Evolutionary conservation across 768 basidiomycete genomes (phyloP), one percentile per base, ranked within the genome.

Genomic region (Tephrocybe sp.): DNA sequence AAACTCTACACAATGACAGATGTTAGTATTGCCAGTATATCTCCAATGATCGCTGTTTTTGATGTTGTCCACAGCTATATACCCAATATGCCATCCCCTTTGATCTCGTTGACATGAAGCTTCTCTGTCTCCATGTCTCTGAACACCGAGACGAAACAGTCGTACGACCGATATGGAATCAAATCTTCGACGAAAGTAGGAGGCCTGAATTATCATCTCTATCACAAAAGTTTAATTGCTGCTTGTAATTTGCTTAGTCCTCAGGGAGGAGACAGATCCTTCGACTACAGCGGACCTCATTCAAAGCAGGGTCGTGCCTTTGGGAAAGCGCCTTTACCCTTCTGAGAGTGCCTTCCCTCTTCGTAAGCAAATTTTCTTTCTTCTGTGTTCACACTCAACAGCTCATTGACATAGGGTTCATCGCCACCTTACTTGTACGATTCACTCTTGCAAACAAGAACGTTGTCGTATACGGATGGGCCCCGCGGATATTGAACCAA

Each of bases 91-190:
- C 93, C 4, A 78, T 90, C 44, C 88, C 93, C 4, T 90, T 94
- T 59, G 85, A 92, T 58, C 75, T 97, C 12, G 83, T 88, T 4
- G 76, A 85, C 33, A 84, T 92, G 66, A 92, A 93, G 64, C 76
- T 99, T 5, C 77, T 97, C 23, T 94, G 96, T 63, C 76, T 98
- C 48, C 89, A 97, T 65, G 89, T 96, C 6, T 95, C 96, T 7
- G 93, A 95, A 65, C 93, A 96, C 64, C 84, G 85, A 3, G 93
- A 98, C 57, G 86, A 91, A 51, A 80, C 76, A 40, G 71, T 96
- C 28, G 85, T 93, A 15, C 78, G 83, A 49, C 84, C 88, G 3
- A 93, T 95, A 14, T 98, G 96, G 96, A 86, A 86, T 57, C 83
- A 82, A 57, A 84, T 98, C 58, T 81, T 97, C 54, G 84, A 90